A percentile compares a stretch with the other conserved stretches of the same genome.
Conservation (phyloP, 768 basidiomycete species). For the Suillus spraguei region DNA sequence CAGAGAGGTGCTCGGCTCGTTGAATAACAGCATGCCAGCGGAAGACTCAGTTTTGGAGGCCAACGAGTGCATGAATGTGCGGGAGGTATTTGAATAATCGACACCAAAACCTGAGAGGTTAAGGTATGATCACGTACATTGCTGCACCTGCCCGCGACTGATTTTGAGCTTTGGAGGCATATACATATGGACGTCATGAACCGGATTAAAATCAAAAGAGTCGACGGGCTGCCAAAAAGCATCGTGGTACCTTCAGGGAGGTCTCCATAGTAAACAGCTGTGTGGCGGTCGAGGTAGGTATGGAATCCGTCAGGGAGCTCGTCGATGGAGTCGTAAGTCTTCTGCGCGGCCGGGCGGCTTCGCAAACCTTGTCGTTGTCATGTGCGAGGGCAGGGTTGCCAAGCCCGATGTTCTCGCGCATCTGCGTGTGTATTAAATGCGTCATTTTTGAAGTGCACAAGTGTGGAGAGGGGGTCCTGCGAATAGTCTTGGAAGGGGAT, state of each 20-base stretch:
- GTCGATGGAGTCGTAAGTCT: conserved; percentile 64
- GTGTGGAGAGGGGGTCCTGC: conserved; percentile 67
- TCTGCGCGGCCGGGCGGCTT: conserved; percentile 77
- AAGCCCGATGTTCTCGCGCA: conserved; percentile 76
- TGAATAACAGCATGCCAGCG: conserved; percentile 66
- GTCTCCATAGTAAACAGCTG: conserved; percentile 59
- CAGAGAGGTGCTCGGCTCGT: conserved; percentile 73
- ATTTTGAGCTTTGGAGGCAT: conserved; percentile 40
- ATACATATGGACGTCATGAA: no score
- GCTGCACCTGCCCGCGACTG: conserved; percentile 76
- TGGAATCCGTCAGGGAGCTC: conserved; percentile 66
- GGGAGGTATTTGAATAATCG: conserved; percentile 42
- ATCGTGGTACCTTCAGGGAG: conserved; percentile 65
- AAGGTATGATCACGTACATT: conserved; percentile 45
- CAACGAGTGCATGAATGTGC: conserved; percentile 72
- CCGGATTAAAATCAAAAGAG: no score
- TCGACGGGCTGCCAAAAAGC: conserved; percentile 58
- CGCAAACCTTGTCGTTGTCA: conserved; percentile 56
- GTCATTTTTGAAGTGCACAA: neutral
- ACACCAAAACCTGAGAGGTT: neutral
- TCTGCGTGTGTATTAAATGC: conserved; percentile 39
- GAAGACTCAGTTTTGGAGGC: conserved; percentile 41
- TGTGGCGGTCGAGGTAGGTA: conserved; percentile 71
- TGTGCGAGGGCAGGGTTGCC: conserved; percentile 60
- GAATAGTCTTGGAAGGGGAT: conserved; percentile 85